Evolutionary conservation across 1,284 basidiomycete genomes (phyloP), one percentile per base, ranked within the genome.

Genomic region (Tylopilus microsporus): DNA sequence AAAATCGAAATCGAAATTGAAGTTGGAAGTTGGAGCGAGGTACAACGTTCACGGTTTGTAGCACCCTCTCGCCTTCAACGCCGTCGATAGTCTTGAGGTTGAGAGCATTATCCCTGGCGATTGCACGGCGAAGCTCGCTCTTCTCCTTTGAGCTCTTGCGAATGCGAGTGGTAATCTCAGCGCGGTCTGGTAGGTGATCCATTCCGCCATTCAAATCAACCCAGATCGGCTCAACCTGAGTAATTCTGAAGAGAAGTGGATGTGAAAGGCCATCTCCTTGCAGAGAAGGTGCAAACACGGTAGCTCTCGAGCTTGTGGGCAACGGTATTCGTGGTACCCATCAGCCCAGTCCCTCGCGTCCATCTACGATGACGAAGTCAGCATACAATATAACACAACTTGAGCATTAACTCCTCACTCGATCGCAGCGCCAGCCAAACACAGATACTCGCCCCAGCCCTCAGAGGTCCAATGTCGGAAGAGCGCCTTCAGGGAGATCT

Each of bases 251-350:
- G 56, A 99, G 84, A 18, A 98, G 86, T 48, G 97, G 96, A 74
- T 93, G 78, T 98, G 98, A 86, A 99, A 99, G 4, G 94, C 94
- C 96, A 99, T 99, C 79, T 99, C 96, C 79, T 98, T 98, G 95
- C 91, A 4, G 94, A 97, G 86, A 98, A 99, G 6, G 97, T 99
- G 66, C 96, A 87, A 62, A 97, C 91, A 66, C 97, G 97, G 63
- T 93, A 85, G 64, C 88, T 84, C 78, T 99, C 96, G 53, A 99
- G 84, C 61, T 94, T 92, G 63, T 96, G 92, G 48, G 97, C 93
- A 57, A 98, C 88, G 55, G 91, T 93, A 77, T 98, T 97, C 58
- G 93, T 96, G 5, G 92, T 89, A 60, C 85, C 89, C 96, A 99
- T 99, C 58, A 99, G 79, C 63, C 95, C 96, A n/a, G 97, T 99